phyloP scores from a whole-genome alignment of 192 early-diverging fungal genomes.

The Paraglomus occultum region DNA sequence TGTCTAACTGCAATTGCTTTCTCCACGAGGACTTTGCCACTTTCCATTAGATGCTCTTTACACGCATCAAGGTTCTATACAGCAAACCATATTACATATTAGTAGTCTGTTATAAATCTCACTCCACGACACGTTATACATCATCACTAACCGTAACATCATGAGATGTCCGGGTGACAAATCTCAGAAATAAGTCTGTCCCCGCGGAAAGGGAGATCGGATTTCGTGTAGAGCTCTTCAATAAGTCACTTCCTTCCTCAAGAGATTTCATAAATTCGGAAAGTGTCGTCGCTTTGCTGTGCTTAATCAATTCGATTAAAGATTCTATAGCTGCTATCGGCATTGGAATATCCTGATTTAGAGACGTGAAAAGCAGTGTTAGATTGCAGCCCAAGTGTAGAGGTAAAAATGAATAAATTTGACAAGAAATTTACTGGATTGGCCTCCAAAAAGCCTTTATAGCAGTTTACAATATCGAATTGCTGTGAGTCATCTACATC shows the following conservation, averaged over 20 bases:
- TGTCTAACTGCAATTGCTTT: slow-evolving; percentile 70
- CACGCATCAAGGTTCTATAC: slow-evolving; percentile 69
- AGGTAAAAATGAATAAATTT: background rate
- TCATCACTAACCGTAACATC: slow-evolving; percentile 55
- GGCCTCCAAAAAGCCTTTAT: slow-evolving; percentile 34
- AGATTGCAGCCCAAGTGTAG: background rate
- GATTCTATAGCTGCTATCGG: slow-evolving; percentile 76
- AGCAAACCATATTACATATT: slow-evolving; percentile 10
- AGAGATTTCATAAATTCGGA: slow-evolving; percentile 84
- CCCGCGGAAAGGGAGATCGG: slow-evolving; percentile 86
- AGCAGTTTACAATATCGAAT: slow-evolving; percentile 41
- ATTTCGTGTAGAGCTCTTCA: slow-evolving; percentile 68
- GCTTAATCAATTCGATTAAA: slow-evolving; percentile 64
- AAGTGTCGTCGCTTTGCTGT: slow-evolving; percentile 77
- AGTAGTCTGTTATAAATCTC: background rate
- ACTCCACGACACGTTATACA: slow-evolving; percentile 32
- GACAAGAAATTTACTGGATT: slow-evolving; percentile 30
- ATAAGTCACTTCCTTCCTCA: slow-evolving; percentile 57
- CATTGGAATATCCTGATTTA: slow-evolving; percentile 61
- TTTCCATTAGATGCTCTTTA: slow-evolving; percentile 63
- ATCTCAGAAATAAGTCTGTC: slow-evolving; percentile 78
- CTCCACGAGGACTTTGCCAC: slow-evolving; percentile 70
- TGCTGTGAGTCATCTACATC: background rate
- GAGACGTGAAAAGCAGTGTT: background rate
- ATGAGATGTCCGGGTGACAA: slow-evolving; percentile 57